Conservation (phyloP, 768 basidiomycete species). For the Boletellus emodensis region DNA sequence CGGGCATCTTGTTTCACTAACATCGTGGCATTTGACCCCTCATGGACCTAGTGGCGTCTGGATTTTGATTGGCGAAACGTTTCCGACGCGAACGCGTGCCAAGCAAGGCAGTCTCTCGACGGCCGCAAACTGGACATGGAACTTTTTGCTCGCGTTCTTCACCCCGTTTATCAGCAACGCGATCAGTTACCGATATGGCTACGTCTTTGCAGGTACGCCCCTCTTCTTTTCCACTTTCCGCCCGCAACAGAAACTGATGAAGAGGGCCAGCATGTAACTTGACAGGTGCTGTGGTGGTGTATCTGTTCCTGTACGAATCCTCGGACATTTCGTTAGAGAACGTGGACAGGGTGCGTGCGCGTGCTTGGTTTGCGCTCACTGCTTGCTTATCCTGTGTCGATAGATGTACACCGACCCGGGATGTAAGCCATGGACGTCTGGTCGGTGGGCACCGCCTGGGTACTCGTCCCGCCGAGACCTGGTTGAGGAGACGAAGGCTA, state of each 20-base stretch:
- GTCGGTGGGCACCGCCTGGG: constrained; percentile 57
- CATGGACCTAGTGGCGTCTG: constrained; percentile 48
- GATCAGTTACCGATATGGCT: constrained; percentile 63
- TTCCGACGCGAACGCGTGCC: constrained; percentile 66
- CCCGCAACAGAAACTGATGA: background rate
- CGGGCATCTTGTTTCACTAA: background rate
- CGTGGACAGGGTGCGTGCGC: constrained; percentile 47
- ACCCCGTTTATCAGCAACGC: constrained; percentile 64
- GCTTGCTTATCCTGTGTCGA: background rate
- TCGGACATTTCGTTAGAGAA: constrained; percentile 62
- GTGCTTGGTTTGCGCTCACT: no score
- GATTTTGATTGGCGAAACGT: constrained; percentile 77
- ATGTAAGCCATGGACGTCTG: constrained; percentile 65
- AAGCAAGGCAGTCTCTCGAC: constrained; percentile 69
- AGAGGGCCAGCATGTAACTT: constrained; percentile 52
- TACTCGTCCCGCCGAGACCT: constrained; percentile 46
- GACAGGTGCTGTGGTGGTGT: constrained; percentile 56
- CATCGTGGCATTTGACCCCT: background rate
- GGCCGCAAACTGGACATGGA: constrained; percentile 65
- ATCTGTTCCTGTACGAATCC: constrained; percentile 73
- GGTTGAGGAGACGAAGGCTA: constrained; percentile 39
- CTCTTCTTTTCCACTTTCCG: background rate
- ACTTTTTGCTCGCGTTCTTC: constrained; percentile 72
- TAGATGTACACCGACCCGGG: constrained; percentile 63
- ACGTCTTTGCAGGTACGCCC: constrained; percentile 57